These are phyloP conservation scores for Tuber melanosporum DNA, from an alignment of 495 filamentous ascomycete genomes.

Conservation along the genomic window DNA sequence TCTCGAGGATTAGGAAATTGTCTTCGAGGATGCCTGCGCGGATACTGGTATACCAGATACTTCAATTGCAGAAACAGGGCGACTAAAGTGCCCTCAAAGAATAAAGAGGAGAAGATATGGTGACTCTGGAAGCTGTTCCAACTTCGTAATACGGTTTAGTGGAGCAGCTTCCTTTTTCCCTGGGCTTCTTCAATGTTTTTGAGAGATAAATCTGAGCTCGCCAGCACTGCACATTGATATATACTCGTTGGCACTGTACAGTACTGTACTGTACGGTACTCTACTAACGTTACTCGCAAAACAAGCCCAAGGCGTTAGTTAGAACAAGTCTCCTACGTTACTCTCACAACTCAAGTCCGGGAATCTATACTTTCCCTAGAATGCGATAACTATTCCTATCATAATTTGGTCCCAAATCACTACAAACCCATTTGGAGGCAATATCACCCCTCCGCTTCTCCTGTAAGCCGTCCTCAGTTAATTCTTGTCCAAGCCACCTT, in stretches of 20 bases:
- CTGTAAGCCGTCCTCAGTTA: neutral
- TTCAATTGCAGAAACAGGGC: neutral
- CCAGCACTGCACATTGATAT: neutral
- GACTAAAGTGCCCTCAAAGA: neutral
- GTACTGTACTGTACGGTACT: neutral
- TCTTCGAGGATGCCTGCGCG: neutral
- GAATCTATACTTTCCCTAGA: neutral
- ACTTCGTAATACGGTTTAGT: neutral
- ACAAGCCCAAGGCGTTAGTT: neutral
- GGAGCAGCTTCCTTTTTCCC: neutral
- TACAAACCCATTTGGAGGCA: neutral
- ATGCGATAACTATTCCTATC: neutral
- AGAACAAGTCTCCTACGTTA: neutral
- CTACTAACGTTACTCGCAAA: too few relatives aligned
- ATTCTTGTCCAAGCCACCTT: neutral
- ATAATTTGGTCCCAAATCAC: neutral
- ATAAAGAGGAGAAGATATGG: neutral
- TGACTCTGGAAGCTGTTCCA: neutral
- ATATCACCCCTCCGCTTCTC: neutral
- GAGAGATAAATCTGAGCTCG: neutral
- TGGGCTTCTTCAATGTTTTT: neutral
- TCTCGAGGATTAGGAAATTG: neutral
- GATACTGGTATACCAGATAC: neutral
- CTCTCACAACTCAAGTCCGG: neutral
- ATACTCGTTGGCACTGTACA: neutral